These are phyloP conservation scores for Tephrocybe sp. DNA, from an alignment of 768 basidiomycete genomes.

Conservation along the genomic window DNA sequence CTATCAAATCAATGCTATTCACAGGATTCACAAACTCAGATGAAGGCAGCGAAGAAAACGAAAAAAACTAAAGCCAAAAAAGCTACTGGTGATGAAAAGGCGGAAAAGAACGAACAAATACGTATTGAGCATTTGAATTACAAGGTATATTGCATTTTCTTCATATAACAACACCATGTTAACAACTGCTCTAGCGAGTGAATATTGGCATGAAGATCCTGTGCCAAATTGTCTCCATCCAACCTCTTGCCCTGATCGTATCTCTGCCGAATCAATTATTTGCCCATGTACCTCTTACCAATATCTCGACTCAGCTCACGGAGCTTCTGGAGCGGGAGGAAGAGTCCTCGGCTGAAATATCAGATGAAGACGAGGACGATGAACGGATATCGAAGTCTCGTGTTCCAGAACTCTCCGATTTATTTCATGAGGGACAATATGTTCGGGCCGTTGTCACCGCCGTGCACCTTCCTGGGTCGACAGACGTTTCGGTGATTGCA, in stretches of 20 bases:
- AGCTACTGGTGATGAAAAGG: conserved; percentile 25
- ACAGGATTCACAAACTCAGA: conserved; percentile 39
- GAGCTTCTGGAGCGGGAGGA: conserved; percentile 62
- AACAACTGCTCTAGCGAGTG: conserved; percentile 55
- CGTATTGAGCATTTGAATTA: conserved; percentile 93
- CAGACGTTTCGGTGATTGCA: conserved; percentile 53
- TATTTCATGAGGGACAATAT: conserved; percentile 87
- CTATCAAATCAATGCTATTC: conserved; percentile 13
- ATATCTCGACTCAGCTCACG: conserved; percentile 81
- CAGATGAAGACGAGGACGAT: conserved; percentile 48
- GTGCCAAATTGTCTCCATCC: conserved; percentile 81
- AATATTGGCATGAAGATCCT: conserved; percentile 82
- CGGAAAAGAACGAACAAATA: conserved; percentile 50
- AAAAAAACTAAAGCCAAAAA: conserved; percentile 42
- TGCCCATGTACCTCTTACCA: conserved; percentile 92
- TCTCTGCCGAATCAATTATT: conserved; percentile 96
- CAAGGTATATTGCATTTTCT: conserved; percentile 51
- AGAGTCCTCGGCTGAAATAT: conserved; percentile 44
- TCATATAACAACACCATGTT: background rate
- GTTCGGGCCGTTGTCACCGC: conserved; percentile 73
- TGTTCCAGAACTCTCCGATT: conserved; percentile 67
- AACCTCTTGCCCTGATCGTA: conserved; percentile 85
- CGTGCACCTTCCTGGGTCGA: conserved; percentile 65
- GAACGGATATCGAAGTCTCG: conserved; percentile 30
- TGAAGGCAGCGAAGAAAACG: conserved; percentile 42